Percentiles rank a stretch among this genome's conserved stretches.
phyloP scores from a whole-genome alignment of 75 land plant genomes.

The Chamaecyparis obtusa region DNA sequence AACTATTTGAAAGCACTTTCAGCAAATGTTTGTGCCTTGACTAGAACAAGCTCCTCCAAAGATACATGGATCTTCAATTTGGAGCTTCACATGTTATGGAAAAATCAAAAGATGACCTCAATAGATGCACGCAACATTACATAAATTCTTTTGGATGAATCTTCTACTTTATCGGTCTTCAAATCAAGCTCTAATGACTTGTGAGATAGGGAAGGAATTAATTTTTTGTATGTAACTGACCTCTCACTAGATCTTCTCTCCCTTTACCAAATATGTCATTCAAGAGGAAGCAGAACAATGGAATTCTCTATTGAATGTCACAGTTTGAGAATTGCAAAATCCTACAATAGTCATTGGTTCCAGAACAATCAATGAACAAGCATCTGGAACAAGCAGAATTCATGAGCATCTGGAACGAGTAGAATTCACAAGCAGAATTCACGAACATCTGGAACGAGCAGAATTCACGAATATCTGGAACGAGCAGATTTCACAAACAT shows the following conservation, averaged over 20 bases:
- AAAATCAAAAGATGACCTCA: not conserved
- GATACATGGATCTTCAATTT: not conserved
- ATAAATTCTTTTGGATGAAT: not conserved
- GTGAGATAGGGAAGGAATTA: not conserved
- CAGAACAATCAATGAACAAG: not conserved
- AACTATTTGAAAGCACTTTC: not conserved
- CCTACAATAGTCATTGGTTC: not conserved
- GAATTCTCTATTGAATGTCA: not conserved
- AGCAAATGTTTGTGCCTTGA: not conserved
- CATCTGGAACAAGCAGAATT: too few relatives aligned
- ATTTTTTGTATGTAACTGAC: not conserved
- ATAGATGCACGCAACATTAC: not conserved
- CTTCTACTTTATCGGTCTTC: not conserved
- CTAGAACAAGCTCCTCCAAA: not conserved
- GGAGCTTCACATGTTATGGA: not conserved
- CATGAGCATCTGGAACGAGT: too few relatives aligned
- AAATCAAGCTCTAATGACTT: not conserved
- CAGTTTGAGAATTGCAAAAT: not conserved
- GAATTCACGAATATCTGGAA: too few relatives aligned
- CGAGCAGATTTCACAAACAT: too few relatives aligned
- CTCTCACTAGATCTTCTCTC: not conserved
- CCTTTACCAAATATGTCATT: not conserved
- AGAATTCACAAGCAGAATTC: too few relatives aligned
- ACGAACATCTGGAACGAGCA: too few relatives aligned
- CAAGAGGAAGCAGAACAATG: too few relatives aligned